These are phyloP conservation scores for Phytophthora chlamydospora DNA, from an alignment of 352 stramenopile genomes.

Conservation along the genomic window DNA sequence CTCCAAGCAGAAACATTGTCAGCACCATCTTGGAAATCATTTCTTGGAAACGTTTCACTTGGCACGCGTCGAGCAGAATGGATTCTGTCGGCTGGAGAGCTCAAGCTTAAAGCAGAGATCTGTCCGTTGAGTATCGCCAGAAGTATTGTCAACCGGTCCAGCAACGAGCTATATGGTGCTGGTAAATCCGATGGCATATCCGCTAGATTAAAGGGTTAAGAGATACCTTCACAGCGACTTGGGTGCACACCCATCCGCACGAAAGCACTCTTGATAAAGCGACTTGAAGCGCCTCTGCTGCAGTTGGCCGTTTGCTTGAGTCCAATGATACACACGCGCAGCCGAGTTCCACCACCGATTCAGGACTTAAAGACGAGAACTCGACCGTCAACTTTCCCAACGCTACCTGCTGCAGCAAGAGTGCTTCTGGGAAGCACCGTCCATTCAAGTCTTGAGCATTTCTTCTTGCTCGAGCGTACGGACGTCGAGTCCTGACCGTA, in stretches of 20 bases:
- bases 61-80: background rate
- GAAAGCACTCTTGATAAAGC: too few species aligned
- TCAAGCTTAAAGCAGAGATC: background rate
- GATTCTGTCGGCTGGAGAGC: constrained; percentile 2
- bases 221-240: too few species aligned
- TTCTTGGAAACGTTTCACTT: background rate
- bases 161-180: too few species aligned
- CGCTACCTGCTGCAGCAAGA: constrained; percentile 43
- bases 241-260: too few species aligned
- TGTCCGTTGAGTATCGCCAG: constrained; percentile 3
- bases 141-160: constrained; percentile 16
- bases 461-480: constrained; percentile 32
- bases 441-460: constrained; percentile 17
- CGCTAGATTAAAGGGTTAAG: too few species aligned
- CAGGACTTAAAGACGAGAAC: constrained; percentile 24
- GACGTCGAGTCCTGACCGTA: constrained; percentile 39
- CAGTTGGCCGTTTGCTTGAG: constrained; percentile 35
- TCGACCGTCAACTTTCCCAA: constrained; percentile 38
- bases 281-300: constrained; percentile 38
- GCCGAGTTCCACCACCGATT: constrained; percentile 29
- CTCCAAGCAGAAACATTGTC: background rate
- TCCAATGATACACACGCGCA: constrained; percentile 37
- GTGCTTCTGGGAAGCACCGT: constrained; percentile 29
- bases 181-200: too few species aligned
- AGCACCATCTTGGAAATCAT: background rate